Evolutionary conservation across 108 stramenopile genomes (phyloP).

Genomic region (Mediolabrus comicus): DNA sequence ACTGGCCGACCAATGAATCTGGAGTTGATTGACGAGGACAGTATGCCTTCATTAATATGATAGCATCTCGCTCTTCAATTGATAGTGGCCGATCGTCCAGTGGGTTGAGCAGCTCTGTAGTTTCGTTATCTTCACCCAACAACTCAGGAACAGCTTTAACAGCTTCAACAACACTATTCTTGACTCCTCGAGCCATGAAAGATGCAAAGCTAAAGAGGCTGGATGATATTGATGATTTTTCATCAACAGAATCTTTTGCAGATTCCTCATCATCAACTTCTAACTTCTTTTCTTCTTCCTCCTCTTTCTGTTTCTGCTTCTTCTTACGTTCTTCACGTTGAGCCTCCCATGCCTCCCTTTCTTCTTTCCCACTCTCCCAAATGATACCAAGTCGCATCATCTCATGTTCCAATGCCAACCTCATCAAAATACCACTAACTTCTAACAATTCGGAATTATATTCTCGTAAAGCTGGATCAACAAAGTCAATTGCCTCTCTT

Average conservation of each 20-base stretch:
- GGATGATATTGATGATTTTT: conserved; percentile 28
- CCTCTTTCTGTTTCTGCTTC: conserved; percentile 1
- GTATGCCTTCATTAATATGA: conserved; percentile 72
- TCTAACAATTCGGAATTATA: conserved; percentile 76
- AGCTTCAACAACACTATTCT: conserved; percentile 56
- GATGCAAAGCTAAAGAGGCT: conserved; percentile 69
- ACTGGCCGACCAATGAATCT: conserved; percentile 67
- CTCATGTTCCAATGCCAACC: conserved; percentile 64
- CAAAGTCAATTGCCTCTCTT: conserved; percentile 80
- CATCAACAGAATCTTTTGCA: conserved; percentile 5
- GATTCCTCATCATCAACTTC: conserved; percentile 14
- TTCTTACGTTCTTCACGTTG: conserved; percentile 16
- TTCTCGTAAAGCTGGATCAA: conserved; percentile 64
- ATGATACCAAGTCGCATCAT: conserved; percentile 51
- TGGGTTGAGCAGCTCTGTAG: conserved; percentile 64
- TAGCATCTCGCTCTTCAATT: conserved; percentile 65
- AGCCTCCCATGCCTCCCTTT: conserved; percentile 35
- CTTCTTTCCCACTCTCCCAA: conserved; percentile 44
- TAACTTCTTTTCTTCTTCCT: neutral
- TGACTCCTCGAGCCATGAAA: conserved; percentile 79
- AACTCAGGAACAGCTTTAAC: conserved; percentile 40
- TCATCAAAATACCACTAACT: conserved; percentile 61
- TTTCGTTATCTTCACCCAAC: conserved; percentile 51
- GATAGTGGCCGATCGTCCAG: conserved; percentile 65
- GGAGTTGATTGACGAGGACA: conserved; percentile 78